These are phyloP conservation scores for Ophiostoma quercus DNA, from an alignment of 2,329 filamentous ascomycete genomes.

Conservation along the genomic window DNA sequence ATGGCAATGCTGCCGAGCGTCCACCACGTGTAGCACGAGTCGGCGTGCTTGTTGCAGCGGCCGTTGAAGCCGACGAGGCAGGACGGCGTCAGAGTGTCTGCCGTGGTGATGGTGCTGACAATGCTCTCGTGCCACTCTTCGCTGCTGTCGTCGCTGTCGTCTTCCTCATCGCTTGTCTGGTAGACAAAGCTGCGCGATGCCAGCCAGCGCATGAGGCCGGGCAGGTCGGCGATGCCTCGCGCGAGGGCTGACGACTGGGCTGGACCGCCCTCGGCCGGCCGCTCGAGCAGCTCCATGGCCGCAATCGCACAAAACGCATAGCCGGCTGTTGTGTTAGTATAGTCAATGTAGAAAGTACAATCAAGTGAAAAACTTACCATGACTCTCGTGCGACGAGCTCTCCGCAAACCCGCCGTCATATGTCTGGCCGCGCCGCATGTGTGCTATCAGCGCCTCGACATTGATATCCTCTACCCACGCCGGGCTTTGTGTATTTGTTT, in stretches of 20 bases:
- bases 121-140: conserved; percentile 35
- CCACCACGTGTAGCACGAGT: conserved; percentile 98
- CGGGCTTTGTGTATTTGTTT: conserved; percentile 42
- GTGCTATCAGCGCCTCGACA: conserved; percentile 60
- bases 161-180: conserved; percentile 43
- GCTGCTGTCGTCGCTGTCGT: conserved; percentile 42
- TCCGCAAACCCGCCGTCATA: conserved; percentile 85
- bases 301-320: conserved; percentile 86
- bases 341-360: no score
- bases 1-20: conserved; percentile 59
- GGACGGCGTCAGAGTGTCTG: conserved; percentile 22
- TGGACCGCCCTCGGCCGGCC: conserved; percentile 42
- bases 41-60: conserved; percentile 81
- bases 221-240: conserved; percentile 40
- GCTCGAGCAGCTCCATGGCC: conserved; percentile 69
- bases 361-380: no score
- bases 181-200: conserved; percentile 56
- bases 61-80: conserved; percentile 72
- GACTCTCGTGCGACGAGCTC: conserved; percentile 72
- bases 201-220: conserved; percentile 47
- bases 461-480: conserved; percentile 66
- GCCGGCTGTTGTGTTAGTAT: conserved; percentile 55
- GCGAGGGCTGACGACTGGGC: conserved; percentile 32
- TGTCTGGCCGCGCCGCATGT: conserved; percentile 60
- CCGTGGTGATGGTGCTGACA: conserved; percentile 18